These are phyloP conservation scores for Candida glaebosa DNA, from an alignment of 805 yeast genomes.

Conservation along the genomic window DNA sequence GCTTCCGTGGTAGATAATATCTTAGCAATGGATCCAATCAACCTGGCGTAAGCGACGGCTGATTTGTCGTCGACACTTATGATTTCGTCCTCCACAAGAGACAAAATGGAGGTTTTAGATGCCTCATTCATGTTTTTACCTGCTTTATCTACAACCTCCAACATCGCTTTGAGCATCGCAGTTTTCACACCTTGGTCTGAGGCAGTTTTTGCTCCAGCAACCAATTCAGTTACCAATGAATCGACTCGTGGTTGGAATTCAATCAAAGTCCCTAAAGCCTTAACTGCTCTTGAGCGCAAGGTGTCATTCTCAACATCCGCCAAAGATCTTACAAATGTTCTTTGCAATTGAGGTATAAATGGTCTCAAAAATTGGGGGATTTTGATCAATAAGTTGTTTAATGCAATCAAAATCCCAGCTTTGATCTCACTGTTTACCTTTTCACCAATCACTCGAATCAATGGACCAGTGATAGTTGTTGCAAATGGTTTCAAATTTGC, in stretches of 20 bases:
- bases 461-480: slow-evolving; percentile 92
- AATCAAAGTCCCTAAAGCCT: slow-evolving; percentile 83
- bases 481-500: slow-evolving; percentile 79
- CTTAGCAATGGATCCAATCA: slow-evolving; percentile 73
- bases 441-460: slow-evolving; percentile 97
- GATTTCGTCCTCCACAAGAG: slow-evolving; percentile 72
- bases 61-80: slow-evolving; percentile 49
- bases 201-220: slow-evolving; percentile 66
- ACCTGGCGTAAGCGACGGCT: slow-evolving; percentile 72
- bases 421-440: slow-evolving; percentile 87
- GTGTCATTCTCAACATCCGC: slow-evolving; percentile 72
- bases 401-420: slow-evolving; percentile 86
- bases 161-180: slow-evolving; percentile 80
- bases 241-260: slow-evolving; percentile 91
- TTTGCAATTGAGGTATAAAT: slow-evolving; percentile 93
- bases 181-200: slow-evolving; percentile 71
- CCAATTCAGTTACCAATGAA: slow-evolving; percentile 81
- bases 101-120: slow-evolving; percentile 65
- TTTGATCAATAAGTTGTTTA: slow-evolving; percentile 71
- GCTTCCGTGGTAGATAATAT: slow-evolving; percentile 66
- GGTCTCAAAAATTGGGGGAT: slow-evolving; percentile 92
- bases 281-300: slow-evolving; percentile 80
- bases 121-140: slow-evolving; percentile 74
- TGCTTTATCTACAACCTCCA: slow-evolving; percentile 76
- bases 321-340: slow-evolving; percentile 91